A percentile compares a stretch with the other conserved stretches of the same genome.
Conservation (phyloP, 441 rosid species). For the Pelargonium citronellum region DNA sequence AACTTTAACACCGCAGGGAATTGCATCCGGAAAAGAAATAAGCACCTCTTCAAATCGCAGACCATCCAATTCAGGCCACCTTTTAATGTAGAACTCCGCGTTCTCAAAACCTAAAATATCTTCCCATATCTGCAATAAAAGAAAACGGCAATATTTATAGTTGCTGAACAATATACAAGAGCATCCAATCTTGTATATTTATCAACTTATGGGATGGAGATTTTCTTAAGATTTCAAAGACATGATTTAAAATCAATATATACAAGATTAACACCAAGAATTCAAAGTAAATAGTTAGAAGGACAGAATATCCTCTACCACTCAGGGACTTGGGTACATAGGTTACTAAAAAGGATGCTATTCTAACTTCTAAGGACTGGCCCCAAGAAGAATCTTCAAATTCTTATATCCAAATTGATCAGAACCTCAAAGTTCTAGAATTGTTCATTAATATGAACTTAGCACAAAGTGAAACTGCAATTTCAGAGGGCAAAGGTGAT, state of each 20-base stretch:
- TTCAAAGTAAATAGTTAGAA: neutral
- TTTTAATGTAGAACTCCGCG: constrained; percentile 77
- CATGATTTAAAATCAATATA: neutral
- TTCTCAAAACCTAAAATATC: constrained; percentile 88
- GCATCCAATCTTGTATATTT: no score
- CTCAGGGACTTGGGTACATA: no score
- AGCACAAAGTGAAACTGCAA: neutral
- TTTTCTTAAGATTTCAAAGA: neutral
- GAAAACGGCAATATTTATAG: neutral
- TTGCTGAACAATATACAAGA: no score
- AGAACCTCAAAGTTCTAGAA: neutral
- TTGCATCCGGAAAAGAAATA: constrained; percentile 71
- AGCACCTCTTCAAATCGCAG: constrained; percentile 62
- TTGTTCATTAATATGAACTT: neutral
- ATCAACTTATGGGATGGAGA: neutral
- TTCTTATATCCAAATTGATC: neutral
- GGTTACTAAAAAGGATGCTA: no score
- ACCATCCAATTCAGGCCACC: constrained; percentile 82
- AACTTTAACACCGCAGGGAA: constrained; percentile 87
- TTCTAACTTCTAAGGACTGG: no score
- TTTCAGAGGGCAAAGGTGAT: neutral
- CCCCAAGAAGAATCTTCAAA: no score
- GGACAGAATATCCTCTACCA: neutral
- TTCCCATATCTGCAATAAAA: constrained; percentile 70
- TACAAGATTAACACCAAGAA: neutral